These are phyloP conservation scores for Phytophthora palmivora DNA, from an alignment of 352 stramenopile species.

Conservation along the genomic window DNA sequence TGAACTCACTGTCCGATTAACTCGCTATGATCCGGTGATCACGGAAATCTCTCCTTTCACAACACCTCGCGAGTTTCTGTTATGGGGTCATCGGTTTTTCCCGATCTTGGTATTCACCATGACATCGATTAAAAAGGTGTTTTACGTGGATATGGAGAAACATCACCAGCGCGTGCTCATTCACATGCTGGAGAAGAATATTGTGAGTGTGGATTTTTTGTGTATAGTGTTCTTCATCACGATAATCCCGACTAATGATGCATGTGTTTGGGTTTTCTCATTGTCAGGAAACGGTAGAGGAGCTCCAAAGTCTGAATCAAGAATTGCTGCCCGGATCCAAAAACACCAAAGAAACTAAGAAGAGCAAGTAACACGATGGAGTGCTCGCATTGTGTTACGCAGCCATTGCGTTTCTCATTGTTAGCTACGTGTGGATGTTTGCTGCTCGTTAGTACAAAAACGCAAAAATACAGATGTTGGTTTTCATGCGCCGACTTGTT, in stretches of 20 bases:
- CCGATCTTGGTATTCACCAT: constrained; percentile 52
- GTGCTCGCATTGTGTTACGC: background rate
- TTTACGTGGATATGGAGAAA: constrained; percentile 69
- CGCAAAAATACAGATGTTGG: constrained; percentile 26
- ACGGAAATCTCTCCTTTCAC: constrained; percentile 49
- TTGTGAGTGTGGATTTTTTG: constrained; percentile 31
- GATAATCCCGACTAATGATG: constrained; percentile 1
- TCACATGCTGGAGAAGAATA: constrained; percentile 64
- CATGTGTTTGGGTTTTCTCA: constrained; percentile 1
- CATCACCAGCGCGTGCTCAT: constrained; percentile 53
- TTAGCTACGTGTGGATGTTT: constrained; percentile 1
- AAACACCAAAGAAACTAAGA: constrained; percentile 21
- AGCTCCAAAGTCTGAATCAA: constrained; percentile 31
- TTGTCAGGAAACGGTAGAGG: constrained; percentile 37
- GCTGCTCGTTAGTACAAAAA: constrained; percentile 13
- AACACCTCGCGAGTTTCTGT: constrained; percentile 65
- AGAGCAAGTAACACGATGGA: constrained; percentile 14
- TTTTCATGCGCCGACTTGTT: constrained; percentile 9
- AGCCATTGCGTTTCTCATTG: background rate
- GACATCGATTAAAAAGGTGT: constrained; percentile 57
- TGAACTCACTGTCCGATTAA: constrained; percentile 60
- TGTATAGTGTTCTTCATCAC: background rate
- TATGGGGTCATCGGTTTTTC: constrained; percentile 64
- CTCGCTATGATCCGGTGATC: constrained; percentile 64
- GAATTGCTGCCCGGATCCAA: constrained; percentile 28